Percentiles rank a stretch among this genome's conserved stretches.
Evolutionary conservation across 495 filamentous ascomycete genomes (phyloP).

Genomic region (Thozetella sp.): DNA sequence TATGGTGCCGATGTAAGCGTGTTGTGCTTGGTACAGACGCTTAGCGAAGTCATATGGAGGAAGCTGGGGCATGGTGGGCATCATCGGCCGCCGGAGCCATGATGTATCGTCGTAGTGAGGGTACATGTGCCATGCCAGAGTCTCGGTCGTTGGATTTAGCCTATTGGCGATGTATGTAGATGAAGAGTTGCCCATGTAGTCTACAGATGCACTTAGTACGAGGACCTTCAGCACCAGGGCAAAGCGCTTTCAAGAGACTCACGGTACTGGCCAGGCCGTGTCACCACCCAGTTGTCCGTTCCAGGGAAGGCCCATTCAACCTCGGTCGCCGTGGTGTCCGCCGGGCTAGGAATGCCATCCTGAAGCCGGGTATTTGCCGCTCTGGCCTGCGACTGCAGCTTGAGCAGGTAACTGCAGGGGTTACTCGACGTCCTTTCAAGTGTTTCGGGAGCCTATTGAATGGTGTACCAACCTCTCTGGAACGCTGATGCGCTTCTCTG

Average conservation of each 20-base stretch:
- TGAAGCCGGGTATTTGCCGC: not conserved
- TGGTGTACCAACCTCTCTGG: not conserved
- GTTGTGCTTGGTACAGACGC: constrained; percentile 41
- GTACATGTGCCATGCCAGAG: not conserved
- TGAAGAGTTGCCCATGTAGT: not conserved
- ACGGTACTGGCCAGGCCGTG: not conserved
- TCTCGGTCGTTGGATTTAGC: not conserved
- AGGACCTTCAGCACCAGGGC: no score
- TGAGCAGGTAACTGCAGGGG: not conserved
- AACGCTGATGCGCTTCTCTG: not conserved
- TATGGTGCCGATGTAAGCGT: constrained; percentile 45
- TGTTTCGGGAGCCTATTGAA: no score
- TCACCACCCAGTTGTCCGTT: not conserved
- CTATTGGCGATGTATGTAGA: not conserved
- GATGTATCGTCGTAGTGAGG: not conserved
- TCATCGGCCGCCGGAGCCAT: not conserved
- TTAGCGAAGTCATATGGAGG: constrained; percentile 41
- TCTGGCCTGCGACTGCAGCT: not conserved
- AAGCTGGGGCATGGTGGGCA: constrained; percentile 11
- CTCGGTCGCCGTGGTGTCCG: not conserved
- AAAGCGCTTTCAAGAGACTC: no score
- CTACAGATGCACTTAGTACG: no score
- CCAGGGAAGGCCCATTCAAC: not conserved
- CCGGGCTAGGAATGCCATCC: not conserved
- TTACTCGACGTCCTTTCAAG: not conserved